Conservation (phyloP, 495 filamentous ascomycete genomes). For the Talaromyces ruber region DNA sequence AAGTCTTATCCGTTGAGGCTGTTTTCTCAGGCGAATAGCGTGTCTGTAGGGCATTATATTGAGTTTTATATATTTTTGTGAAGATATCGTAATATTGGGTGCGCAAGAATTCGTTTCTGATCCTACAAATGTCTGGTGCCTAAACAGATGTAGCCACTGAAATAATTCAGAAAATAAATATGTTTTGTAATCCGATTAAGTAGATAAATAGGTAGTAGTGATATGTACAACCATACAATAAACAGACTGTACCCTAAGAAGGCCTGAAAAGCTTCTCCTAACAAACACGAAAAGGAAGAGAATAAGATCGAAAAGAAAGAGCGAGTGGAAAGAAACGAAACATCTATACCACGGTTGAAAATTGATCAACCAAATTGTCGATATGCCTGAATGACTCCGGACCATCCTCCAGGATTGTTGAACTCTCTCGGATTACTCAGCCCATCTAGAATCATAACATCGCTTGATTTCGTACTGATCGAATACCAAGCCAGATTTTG, state of each 20-base stretch:
- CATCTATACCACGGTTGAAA: neutral
- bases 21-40: too few species aligned
- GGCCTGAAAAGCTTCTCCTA: neutral
- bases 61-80: neutral
- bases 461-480: constrained; percentile 5
- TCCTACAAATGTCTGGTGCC: neutral
- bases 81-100: neutral
- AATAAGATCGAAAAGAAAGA: neutral
- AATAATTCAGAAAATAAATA: neutral
- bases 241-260: neutral
- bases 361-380: neutral
- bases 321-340: neutral
- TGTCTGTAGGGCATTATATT: too few species aligned
- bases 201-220: neutral
- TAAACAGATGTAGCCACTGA: neutral
- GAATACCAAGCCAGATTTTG: constrained; percentile 8
- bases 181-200: neutral
- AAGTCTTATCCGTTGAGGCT: too few species aligned
- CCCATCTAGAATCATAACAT: constrained; percentile 5
- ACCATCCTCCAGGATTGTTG: constrained; percentile 8
- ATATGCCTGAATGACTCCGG: constrained; percentile 5
- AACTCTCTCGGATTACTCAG: neutral
- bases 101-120: neutral
- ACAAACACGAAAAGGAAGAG: neutral
- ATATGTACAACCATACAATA: neutral